These are phyloP conservation scores for Triticum urartu DNA, from an alignment of 176 grass and related monocot genomes.

Conservation along the genomic window DNA sequence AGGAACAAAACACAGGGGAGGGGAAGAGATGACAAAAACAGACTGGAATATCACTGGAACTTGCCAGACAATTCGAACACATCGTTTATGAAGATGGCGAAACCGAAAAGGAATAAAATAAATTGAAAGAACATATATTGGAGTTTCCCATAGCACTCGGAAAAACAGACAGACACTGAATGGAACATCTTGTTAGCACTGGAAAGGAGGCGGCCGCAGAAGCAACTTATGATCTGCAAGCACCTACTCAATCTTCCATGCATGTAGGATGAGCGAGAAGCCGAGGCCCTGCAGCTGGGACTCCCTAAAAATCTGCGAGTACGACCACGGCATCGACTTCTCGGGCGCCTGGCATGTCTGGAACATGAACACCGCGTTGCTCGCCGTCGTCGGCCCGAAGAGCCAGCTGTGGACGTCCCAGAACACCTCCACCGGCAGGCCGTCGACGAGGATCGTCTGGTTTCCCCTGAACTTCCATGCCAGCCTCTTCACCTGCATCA, in stretches of 20 bases:
- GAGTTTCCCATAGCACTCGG: slow-evolving; percentile 33
- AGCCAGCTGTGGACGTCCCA: slow-evolving; percentile 81
- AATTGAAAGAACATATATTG: slow-evolving; percentile 47
- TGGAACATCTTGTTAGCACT: slow-evolving; percentile 55
- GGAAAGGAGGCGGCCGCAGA: slow-evolving; percentile 35
- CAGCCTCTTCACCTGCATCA: slow-evolving; percentile 65
- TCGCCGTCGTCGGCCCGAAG: slow-evolving; percentile 35
- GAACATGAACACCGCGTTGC: slow-evolving; percentile 72
- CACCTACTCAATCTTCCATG: slow-evolving; percentile 66
- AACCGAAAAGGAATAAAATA: slow-evolving; percentile 12
- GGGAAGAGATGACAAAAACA: slow-evolving; percentile 7
- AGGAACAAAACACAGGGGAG: background rate
- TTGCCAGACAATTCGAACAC: slow-evolving; percentile 45
- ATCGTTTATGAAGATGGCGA: slow-evolving; percentile 34
- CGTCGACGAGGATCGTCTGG: slow-evolving; percentile 73
- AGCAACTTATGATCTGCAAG: slow-evolving; percentile 41
- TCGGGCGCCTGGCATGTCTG: slow-evolving; percentile 58
- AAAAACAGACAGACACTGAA: slow-evolving; percentile 39
- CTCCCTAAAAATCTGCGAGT: slow-evolving; percentile 55
- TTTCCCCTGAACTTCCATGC: slow-evolving; percentile 72
- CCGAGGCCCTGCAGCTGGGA: slow-evolving; percentile 49
- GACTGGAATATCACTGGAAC: slow-evolving; percentile 32
- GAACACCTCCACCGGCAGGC: slow-evolving; percentile 65
- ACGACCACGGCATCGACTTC: slow-evolving; percentile 54
- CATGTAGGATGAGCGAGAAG: slow-evolving; percentile 64